Conservation (phyloP, 2,329 filamentous ascomycete genomes). For the Neofusicoccum cordaticola region DNA sequence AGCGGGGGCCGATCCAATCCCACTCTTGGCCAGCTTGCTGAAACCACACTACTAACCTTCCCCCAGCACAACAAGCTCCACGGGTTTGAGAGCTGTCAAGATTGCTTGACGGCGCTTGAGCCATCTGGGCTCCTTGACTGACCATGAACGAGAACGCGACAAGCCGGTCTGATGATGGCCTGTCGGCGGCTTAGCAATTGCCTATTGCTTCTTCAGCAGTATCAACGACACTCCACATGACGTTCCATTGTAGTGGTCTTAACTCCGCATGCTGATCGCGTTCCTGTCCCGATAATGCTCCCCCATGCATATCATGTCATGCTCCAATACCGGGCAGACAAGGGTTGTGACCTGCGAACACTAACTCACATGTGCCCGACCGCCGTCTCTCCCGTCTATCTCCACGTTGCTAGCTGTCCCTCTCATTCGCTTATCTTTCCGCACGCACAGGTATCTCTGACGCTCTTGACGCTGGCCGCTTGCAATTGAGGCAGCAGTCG, state of each 20-base stretch:
- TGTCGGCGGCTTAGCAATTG: no score
- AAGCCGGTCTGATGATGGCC: no score
- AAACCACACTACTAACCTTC: background rate
- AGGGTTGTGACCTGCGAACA: background rate
- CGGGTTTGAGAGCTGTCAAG: background rate
- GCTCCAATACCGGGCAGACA: background rate
- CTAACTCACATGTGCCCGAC: background rate
- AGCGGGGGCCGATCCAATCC: background rate
- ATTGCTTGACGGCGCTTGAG: background rate
- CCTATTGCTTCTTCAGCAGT: no score
- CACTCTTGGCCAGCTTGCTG: constrained; percentile 11
- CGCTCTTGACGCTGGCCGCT: constrained; percentile 2
- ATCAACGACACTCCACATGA: no score
- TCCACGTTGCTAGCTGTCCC: background rate
- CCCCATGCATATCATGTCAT: background rate
- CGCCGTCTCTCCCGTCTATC: background rate
- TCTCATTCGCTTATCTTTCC: background rate
- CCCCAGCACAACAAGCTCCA: background rate
- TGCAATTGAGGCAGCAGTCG: background rate
- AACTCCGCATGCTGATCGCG: background rate
- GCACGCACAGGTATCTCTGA: background rate
- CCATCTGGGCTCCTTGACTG: background rate
- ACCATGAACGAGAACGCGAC: background rate
- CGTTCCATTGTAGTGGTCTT: background rate
- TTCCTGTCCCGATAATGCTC: background rate